Evolutionary conservation across 495 filamentous ascomycete species (phyloP).

Genomic region (Terfezia claveryi): DNA sequence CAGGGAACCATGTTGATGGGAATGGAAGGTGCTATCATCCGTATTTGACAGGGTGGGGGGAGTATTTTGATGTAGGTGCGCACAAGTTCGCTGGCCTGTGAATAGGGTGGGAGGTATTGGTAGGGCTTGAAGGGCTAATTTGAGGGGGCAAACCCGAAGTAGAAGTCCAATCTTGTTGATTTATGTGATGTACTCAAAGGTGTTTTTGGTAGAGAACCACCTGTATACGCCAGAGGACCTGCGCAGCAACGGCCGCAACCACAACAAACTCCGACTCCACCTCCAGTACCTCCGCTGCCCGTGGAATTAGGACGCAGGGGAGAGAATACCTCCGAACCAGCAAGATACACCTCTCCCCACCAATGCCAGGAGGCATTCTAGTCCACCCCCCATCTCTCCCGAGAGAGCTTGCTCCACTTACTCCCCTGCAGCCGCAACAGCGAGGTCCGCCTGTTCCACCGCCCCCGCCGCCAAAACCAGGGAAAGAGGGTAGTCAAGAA

Average conservation of each 20-base stretch:
- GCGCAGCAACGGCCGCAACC: conserved; percentile 25
- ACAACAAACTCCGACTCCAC: conserved; percentile 31
- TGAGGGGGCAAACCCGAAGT: conserved; percentile 6
- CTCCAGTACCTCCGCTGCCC: conserved; percentile 48
- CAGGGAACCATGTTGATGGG: conserved; percentile 86
- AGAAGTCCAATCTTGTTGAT: conserved; percentile 66
- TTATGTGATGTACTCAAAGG: conserved; percentile 64
- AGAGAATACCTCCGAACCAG: conserved; percentile 11
- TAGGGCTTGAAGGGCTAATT: too few relatives aligned
- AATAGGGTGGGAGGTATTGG: not conserved
- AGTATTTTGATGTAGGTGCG: conserved; percentile 65
- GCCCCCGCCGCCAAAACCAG: conserved; percentile 4
- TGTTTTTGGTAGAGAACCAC: conserved; percentile 85
- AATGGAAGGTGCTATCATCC: conserved; percentile 91
- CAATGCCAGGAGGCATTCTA: conserved; percentile 5
- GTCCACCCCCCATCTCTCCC: conserved; percentile 21
- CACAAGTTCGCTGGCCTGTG: not conserved
- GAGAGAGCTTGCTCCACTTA: conserved; percentile 9
- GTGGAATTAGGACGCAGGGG: conserved; percentile 29
- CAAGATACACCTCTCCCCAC: conserved; percentile 4
- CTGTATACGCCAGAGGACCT: conserved; percentile 54
- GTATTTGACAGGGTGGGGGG: conserved; percentile 71
- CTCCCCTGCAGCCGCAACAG: conserved; percentile 1
- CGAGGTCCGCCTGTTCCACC: not conserved
- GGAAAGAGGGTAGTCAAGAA: not conserved